Percentiles rank a stretch among this genome's conserved stretches.
phyloP scores from a whole-genome alignment of 148 eudicot genomes.

The Camellia lanceoleosa region DNA sequence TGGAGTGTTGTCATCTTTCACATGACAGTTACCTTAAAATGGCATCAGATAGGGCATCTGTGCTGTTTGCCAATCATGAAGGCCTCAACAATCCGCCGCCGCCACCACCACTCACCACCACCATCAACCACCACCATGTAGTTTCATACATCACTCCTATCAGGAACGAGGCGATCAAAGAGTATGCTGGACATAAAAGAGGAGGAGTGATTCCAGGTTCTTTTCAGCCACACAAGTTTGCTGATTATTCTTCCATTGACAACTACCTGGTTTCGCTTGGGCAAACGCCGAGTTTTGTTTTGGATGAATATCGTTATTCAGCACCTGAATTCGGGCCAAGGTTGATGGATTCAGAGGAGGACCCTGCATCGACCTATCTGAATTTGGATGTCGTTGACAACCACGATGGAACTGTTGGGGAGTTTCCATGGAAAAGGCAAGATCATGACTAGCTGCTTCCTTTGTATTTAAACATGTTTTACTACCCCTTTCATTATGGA shows the following conservation, averaged over 20 bases:
- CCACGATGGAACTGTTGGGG: neutral
- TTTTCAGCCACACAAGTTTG: neutral
- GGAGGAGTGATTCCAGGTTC: neutral
- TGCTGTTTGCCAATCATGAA: no score
- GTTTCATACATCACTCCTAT: no score
- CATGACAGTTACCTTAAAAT: no score
- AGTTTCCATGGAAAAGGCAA: neutral
- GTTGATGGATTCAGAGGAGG: neutral
- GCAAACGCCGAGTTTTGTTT: neutral
- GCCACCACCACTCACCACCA: no score
- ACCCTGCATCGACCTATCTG: neutral
- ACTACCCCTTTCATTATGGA: neutral
- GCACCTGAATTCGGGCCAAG: neutral
- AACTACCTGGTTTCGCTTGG: neutral
- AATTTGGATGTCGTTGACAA: neutral
- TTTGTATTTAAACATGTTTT: neutral
- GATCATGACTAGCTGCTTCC: neutral
- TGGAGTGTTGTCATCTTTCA: no score
- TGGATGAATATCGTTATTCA: neutral
- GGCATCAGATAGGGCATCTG: no score
- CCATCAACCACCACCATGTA: no score
- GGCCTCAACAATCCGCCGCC: no score
- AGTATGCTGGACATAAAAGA: no score
- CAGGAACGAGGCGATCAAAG: no score
- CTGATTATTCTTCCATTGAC: neutral